These are phyloP conservation scores for Neurospora sp. DNA, from an alignment of 2,329 filamentous ascomycete genomes.

Conservation along the genomic window DNA sequence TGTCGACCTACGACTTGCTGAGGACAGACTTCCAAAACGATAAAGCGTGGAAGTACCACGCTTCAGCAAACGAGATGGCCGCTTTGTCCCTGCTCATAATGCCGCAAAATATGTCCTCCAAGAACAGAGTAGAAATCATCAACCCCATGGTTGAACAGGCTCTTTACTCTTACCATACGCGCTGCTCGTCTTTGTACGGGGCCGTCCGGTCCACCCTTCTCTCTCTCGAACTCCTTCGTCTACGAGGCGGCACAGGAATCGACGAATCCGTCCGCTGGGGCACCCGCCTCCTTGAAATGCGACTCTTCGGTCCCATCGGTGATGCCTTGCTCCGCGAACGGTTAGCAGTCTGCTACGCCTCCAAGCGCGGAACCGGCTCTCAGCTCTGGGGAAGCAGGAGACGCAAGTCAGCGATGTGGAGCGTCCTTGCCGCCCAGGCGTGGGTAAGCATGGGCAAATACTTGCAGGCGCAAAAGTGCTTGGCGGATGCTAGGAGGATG, in stretches of 20 bases:
- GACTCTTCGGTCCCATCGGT: slow-evolving; percentile 62
- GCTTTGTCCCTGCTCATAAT: slow-evolving; percentile 74
- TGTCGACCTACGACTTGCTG: slow-evolving; percentile 85
- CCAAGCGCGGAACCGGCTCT: slow-evolving; percentile 57
- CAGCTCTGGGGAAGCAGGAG: slow-evolving; percentile 60
- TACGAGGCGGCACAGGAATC: slow-evolving; percentile 67
- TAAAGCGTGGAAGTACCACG: slow-evolving; percentile 94
- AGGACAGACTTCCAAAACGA: slow-evolving; percentile 85
- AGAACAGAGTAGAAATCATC: slow-evolving; percentile 68
- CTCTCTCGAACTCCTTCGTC: slow-evolving; percentile 67
- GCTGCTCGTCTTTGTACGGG: slow-evolving; percentile 70
- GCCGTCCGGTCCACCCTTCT: slow-evolving; percentile 69
- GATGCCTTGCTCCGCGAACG: slow-evolving; percentile 80
- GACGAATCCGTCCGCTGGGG: slow-evolving; percentile 87
- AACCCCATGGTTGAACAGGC: slow-evolving; percentile 84
- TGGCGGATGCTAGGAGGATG: slow-evolving; percentile 55
- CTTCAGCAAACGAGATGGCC: slow-evolving; percentile 90
- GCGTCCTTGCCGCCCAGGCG: slow-evolving; percentile 67
- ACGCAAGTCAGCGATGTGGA: slow-evolving; percentile 86
- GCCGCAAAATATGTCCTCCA: slow-evolving; percentile 60
- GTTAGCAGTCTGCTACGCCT: slow-evolving; percentile 72
- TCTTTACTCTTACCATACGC: slow-evolving; percentile 83
- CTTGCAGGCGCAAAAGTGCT: slow-evolving; percentile 65
- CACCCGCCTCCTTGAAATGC: slow-evolving; percentile 66
- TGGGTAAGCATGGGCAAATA: slow-evolving; percentile 74